phyloP scores from a whole-genome alignment of 2,329 filamentous ascomycete species.

The Colletotrichum kahawae region DNA sequence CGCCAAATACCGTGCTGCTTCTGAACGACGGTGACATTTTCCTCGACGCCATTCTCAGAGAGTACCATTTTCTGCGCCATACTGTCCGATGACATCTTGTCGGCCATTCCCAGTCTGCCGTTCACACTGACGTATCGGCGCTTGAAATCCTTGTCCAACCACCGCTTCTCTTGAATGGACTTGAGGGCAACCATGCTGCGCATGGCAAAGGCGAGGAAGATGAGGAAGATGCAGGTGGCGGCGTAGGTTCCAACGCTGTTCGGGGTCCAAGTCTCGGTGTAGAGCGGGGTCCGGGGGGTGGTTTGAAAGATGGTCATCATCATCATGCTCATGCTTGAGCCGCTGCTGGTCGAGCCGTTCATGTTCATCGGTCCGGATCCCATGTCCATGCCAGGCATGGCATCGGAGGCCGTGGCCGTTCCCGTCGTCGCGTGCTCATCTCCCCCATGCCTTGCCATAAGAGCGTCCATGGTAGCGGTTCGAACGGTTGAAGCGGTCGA shows the following conservation, averaged over 20 bases:
- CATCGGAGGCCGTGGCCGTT: background rate
- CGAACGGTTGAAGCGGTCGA: background rate
- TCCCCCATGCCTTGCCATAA: slow-evolving; percentile 13
- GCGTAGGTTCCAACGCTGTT: slow-evolving; percentile 74
- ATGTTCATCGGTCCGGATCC: slow-evolving; percentile 12
- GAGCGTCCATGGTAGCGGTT: slow-evolving; percentile 6
- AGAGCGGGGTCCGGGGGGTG: slow-evolving; percentile 53
- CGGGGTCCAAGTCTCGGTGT: slow-evolving; percentile 76
- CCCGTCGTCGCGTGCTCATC: slow-evolving; percentile 1
- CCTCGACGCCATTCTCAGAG: slow-evolving; percentile 79
- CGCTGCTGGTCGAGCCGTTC: background rate
- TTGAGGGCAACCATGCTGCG: slow-evolving; percentile 77
- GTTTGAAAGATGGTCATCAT: slow-evolving; percentile 68
- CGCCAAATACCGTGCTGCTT: slow-evolving; percentile 55
- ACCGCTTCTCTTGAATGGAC: slow-evolving; percentile 64
- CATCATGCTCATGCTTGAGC: slow-evolving; percentile 20
- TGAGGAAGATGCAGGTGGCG: slow-evolving; percentile 89
- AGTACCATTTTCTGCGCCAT: slow-evolving; percentile 70
- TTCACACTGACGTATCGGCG: slow-evolving; percentile 79
- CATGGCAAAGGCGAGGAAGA: slow-evolving; percentile 73
- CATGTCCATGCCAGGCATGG: slow-evolving; percentile 20
- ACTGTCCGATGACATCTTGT: slow-evolving; percentile 62
- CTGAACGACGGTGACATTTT: slow-evolving; percentile 77
- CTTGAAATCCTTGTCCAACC: slow-evolving; percentile 73
- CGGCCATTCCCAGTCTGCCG: slow-evolving; percentile 64